Evolutionary conservation across 1,284 basidiomycete species (phyloP), one percentile per base, ranked within the genome.

Genomic region (Cutaneotrichosporon mucoides): DNA sequence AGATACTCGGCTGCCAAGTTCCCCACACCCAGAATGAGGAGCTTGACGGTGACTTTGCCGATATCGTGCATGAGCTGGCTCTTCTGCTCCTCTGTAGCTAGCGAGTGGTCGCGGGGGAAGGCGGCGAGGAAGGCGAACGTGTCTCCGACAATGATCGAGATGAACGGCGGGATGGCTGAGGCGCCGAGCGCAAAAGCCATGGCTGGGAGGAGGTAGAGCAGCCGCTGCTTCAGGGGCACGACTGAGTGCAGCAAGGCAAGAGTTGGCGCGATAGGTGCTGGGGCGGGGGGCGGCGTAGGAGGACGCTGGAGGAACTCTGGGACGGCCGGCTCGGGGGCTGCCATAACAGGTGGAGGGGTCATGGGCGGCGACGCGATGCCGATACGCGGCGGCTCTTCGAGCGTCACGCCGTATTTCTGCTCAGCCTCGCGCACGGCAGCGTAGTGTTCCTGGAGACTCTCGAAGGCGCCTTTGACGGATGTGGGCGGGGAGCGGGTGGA

Each of bases 121-220:
- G 70, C 64, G 3, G 85, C 80, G 68, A 96, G 93, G 0, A 87
- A 82, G 67, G 89, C 84, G 79, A 98, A 96, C 5, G 87, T 86
- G 55, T 88, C 83, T 36, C 95, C 94, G 64, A 98, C 82, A 64
- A 95, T 85, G 55, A 85, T 83, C 6, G 95, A 94, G 92, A 98
- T 97, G 81, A 90, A 90, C 1, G 95, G 91, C 0, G 90, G 91
- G 41, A 97, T 82, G 41, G 86, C 84, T 46, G 92, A 90, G 0
- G 87, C 83, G 45, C 85, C 77, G 43, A 91, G 60, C 4, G 91
- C 88, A 34, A 86, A 82, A 46, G 84, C 15, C 55, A 89, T 66
- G 4, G 89, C 92, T 1, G 94, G 94, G 54, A 94, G 78, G 61
- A 92, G 80, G 24, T 81, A 65, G 52, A 84, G 68, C 34, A 77